These are phyloP conservation scores for Cylindrotheca fusiformis DNA, from an alignment of 108 stramenopile genomes.

Conservation along the genomic window DNA sequence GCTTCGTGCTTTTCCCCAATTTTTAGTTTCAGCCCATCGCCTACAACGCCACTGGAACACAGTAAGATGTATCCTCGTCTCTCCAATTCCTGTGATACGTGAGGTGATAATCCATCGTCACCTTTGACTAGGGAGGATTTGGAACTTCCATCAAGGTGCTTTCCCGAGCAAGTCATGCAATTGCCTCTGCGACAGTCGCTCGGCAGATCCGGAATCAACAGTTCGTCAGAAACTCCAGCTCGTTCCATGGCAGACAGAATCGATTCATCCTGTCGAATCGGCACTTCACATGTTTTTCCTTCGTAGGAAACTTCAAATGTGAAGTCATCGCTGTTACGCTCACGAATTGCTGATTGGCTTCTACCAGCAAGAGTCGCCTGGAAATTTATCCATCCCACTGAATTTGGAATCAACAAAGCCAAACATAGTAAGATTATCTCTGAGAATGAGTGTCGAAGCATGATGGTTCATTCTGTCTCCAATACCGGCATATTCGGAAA, in stretches of 20 bases:
- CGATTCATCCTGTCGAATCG: constrained; percentile 26
- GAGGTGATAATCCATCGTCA: constrained; percentile 62
- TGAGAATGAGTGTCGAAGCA: too few species aligned
- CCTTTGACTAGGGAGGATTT: not conserved
- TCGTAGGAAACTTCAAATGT: constrained; percentile 29
- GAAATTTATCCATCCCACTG: too few species aligned
- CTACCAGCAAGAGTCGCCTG: too few species aligned
- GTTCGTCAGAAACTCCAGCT: constrained; percentile 5
- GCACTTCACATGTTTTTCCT: constrained; percentile 20
- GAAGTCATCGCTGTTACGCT: constrained; percentile 5
- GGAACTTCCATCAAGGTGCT: constrained; percentile 10
- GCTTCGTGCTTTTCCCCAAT: constrained; percentile 47
- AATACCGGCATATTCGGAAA: too few species aligned
- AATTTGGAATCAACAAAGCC: too few species aligned
- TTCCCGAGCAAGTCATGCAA: constrained; percentile 70
- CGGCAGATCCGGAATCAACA: constrained; percentile 54
- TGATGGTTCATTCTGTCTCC: too few species aligned
- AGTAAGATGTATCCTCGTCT: constrained; percentile 54
- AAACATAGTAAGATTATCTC: too few species aligned
- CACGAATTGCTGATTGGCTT: not conserved
- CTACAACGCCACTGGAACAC: constrained; percentile 54
- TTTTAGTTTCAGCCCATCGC: constrained; percentile 51
- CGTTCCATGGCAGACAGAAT: constrained; percentile 44
- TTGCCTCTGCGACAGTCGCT: constrained; percentile 74
- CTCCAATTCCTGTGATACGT: constrained; percentile 30